phyloP scores from a whole-genome alignment of 148 eudicot genomes.

The Vaccinium macrocarpon region DNA sequence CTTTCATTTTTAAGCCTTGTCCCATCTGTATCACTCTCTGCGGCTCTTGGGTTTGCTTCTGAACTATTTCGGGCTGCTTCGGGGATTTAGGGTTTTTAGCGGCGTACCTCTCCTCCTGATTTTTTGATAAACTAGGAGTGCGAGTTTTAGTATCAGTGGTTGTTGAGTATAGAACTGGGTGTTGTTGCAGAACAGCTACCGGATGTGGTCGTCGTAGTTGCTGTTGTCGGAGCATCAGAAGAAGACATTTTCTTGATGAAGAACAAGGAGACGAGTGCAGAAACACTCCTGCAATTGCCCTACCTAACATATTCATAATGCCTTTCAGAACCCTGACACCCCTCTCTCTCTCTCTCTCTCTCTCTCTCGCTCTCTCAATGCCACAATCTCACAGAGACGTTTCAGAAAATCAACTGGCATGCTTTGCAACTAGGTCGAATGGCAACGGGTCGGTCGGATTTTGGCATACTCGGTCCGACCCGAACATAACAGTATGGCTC shows the following conservation, averaged over 20 bases:
- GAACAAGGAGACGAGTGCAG: background rate
- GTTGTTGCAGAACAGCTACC: background rate
- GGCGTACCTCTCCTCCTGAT: background rate
- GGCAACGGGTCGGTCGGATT: too few species aligned
- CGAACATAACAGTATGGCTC: too few species aligned
- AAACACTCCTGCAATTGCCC: background rate
- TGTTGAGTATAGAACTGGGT: slow-evolving; percentile 14
- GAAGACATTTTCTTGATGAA: slow-evolving; percentile 5
- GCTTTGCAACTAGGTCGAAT: too few species aligned
- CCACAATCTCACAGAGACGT: background rate
- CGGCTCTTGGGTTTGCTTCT: background rate
- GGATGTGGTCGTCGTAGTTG: background rate
- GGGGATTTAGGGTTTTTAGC: background rate
- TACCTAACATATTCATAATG: background rate
- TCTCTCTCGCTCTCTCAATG: background rate
- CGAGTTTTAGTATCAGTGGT: background rate
- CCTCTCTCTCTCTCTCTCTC: background rate
- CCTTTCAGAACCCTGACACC: background rate
- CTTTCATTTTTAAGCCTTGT: background rate
- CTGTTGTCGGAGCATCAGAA: background rate
- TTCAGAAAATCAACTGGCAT: background rate
- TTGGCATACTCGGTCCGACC: too few species aligned
- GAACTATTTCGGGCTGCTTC: slow-evolving; percentile 6
- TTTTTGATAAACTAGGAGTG: background rate
- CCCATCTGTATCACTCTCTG: background rate